Percentiles rank a stretch among this genome's conserved stretches.
phyloP scores from a whole-genome alignment of 768 basidiomycete species.

The Boletellus sp. region DNA sequence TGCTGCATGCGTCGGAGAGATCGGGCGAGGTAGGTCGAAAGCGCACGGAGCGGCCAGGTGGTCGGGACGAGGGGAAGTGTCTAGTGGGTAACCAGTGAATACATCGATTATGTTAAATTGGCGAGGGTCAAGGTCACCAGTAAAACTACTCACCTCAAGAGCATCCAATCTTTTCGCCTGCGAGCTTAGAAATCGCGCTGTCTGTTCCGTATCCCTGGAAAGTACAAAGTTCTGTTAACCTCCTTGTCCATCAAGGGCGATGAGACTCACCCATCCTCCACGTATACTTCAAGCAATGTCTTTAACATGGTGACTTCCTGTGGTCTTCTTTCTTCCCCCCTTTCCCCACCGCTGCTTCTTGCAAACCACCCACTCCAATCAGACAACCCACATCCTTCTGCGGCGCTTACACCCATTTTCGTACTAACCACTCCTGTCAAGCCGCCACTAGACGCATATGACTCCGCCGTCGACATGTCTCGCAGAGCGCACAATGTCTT shows the following conservation, averaged over 20 bases:
- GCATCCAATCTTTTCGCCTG: slow-evolving; percentile 78
- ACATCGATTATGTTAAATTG: neutral
- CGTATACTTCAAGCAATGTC: slow-evolving; percentile 77
- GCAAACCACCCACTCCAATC: slow-evolving; percentile 29
- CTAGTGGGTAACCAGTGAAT: slow-evolving; percentile 30
- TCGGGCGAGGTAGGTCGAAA: slow-evolving; percentile 75
- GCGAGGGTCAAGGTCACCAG: neutral
- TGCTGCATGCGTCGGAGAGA: slow-evolving; percentile 78
- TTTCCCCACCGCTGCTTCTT: slow-evolving; percentile 52
- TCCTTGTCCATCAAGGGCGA: neutral
- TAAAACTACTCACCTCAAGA: slow-evolving; percentile 56
- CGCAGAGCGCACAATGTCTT: slow-evolving; percentile 60
- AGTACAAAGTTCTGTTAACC: neutral
- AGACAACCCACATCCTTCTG: slow-evolving; percentile 52
- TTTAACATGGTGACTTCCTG: slow-evolving; percentile 55
- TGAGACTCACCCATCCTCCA: slow-evolving; percentile 65
- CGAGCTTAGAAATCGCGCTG: slow-evolving; percentile 69
- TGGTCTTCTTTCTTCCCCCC: slow-evolving; percentile 38
- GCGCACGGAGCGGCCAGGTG: slow-evolving; percentile 67
- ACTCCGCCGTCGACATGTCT: slow-evolving; percentile 77
- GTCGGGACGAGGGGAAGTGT: slow-evolving; percentile 65
- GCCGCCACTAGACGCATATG: slow-evolving; percentile 81
- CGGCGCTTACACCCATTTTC: slow-evolving; percentile 44
- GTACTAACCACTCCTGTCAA: slow-evolving; percentile 57
- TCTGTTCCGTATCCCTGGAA: slow-evolving; percentile 51